Evolutionary conservation across 306 rosid species (phyloP).

Genomic region (Citrullus mucosospermus): DNA sequence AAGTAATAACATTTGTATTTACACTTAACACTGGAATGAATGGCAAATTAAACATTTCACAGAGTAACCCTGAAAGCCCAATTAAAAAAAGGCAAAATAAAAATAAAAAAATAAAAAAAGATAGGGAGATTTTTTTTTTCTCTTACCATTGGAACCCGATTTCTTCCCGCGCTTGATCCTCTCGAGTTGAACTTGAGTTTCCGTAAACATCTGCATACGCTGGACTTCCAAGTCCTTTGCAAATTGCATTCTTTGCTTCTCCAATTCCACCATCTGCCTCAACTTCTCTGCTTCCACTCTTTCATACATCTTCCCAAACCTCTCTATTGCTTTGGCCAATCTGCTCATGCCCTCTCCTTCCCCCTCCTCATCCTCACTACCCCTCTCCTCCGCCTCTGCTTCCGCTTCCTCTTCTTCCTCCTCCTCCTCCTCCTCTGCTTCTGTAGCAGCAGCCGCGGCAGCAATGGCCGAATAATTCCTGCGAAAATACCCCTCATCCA

Average conservation of each 20-base stretch:
- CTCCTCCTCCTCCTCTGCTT: slow-evolving; percentile 31
- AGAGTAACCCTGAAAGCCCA: neutral
- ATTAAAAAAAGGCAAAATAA: neutral
- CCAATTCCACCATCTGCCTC: slow-evolving; percentile 90
- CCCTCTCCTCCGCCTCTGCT: slow-evolving; percentile 17
- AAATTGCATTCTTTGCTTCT: slow-evolving; percentile 90
- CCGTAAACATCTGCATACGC: slow-evolving; percentile 85
- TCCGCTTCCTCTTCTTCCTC: slow-evolving; percentile 23
- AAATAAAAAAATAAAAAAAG: neutral
- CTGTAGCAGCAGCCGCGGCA: slow-evolving; percentile 57
- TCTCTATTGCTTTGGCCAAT: slow-evolving; percentile 76
- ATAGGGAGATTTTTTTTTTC: neutral
- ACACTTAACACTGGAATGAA: neutral
- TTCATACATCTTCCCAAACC: slow-evolving; percentile 69
- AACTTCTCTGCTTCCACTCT: slow-evolving; percentile 77
- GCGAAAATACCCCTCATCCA: slow-evolving; percentile 49
- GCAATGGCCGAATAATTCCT: slow-evolving; percentile 86
- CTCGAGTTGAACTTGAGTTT: slow-evolving; percentile 84
- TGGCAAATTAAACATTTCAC: neutral
- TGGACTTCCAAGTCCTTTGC: slow-evolving; percentile 78
- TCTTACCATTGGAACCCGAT: slow-evolving; percentile 60
- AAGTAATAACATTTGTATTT: neutral
- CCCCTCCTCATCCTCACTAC: slow-evolving; percentile 36
- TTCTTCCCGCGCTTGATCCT: slow-evolving; percentile 81
- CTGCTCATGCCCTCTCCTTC: slow-evolving; percentile 62